Base-by-base conservation (phyloP, 148 eudicot species). In the Rhododendron williamsianum region DNA sequence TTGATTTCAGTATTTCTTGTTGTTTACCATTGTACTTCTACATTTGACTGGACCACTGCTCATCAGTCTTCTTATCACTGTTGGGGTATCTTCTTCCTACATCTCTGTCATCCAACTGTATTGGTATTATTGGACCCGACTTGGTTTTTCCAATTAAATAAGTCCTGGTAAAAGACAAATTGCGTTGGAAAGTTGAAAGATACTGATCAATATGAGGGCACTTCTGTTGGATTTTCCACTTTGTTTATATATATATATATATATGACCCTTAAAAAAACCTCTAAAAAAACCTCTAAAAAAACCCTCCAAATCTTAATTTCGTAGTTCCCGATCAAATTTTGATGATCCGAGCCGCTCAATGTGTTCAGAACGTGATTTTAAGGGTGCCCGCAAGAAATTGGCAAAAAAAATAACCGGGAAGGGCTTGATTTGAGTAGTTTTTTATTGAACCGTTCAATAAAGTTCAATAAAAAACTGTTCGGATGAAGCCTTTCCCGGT, bases 31-130 rank as follows among this genome's bases (percentile, higher is more conserved):
- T 46, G 7, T 21, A 23, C 23, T 65, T 78, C 30, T 35, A 11
- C 56, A 63, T 43, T 78, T 82, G 18, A 69, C 71, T 87, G 82
- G 86, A 83, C 80, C 83, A 87, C 88, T 65, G n/a, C 58, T 60
- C 49, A 69, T 36, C 45, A 45, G 27, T n/a, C 19, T 60, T 45
- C 9, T 51, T 52, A 10, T 49, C 41, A 25, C 78, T 86, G 9
- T 79, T 79, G 21, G 69, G 76, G 76, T 30, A 4, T 54, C 76
- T 23, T 83, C 85, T 12, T 71, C 45, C 46, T 77, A 58, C 80
- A 52, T 83, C 76, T 21, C 82, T 87, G 80, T 87, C 88, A 71
- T 87, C 81, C 81, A 87, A 87, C 88, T 80, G 80, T 77, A 71
- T 63, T 67, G 78, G 69, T 78, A 12, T 65, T 87, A 48, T 67